phyloP scores from a whole-genome alignment of 2,329 filamentous ascomycete species.

The Epichloe coenophiala region DNA sequence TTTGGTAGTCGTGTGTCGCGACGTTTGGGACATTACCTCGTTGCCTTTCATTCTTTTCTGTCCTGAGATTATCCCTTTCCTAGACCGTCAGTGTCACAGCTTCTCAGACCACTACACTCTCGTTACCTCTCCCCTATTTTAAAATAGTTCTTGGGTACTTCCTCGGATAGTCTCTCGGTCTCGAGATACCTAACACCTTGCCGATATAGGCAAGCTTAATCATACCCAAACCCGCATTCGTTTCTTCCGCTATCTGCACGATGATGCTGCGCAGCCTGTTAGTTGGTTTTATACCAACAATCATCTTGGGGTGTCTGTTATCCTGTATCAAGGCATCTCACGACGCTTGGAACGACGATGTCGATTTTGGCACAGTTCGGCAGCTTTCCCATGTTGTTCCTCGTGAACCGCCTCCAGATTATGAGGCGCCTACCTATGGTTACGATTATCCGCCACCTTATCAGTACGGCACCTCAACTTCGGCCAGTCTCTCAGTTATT shows the following conservation, averaged over 20 bases:
- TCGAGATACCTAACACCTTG: neutral
- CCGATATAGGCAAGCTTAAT: neutral
- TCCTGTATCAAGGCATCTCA: slow-evolving; percentile 3
- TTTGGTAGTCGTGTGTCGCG: neutral
- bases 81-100: neutral
- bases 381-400: neutral
- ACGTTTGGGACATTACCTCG: slow-evolving; percentile 1
- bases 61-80: slow-evolving; percentile 2
- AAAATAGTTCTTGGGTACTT: slow-evolving; percentile 2
- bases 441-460: slow-evolving; percentile 11
- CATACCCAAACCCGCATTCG: neutral
- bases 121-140: neutral
- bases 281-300: neutral
- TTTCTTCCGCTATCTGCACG: neutral
- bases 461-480: slow-evolving; percentile 8
- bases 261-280: slow-evolving; percentile 1
- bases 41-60: slow-evolving; percentile 4
- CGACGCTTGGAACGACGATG: neutral
- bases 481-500: neutral
- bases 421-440: slow-evolving; percentile 8
- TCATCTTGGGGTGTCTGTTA: slow-evolving; percentile 1
- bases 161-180: neutral
- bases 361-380: neutral
- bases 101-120: neutral
- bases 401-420: slow-evolving; percentile 5